Evolutionary conservation across 352 stramenopile genomes (phyloP), one percentile per base, ranked within the genome.

Genomic region (Globisporangium nunn): DNA sequence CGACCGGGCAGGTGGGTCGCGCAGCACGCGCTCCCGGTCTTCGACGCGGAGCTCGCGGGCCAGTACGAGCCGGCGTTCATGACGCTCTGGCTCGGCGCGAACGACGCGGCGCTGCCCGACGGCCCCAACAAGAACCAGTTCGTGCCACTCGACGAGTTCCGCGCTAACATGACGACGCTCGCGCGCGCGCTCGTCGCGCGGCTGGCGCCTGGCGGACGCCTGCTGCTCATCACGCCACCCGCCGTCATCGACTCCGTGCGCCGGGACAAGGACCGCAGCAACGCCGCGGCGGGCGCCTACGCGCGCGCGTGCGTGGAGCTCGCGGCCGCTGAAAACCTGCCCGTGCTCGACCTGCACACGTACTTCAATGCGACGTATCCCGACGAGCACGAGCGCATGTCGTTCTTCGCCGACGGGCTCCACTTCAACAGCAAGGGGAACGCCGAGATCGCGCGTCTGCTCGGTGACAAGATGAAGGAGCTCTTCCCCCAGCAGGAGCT

Each of bases 11-110:
- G 73, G 37, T 78, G 64, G 67, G 73, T 71, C 39, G 49, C 79
- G 3, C 44, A 77, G 43, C 67, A 63, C 18, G 71, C 66, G 12
- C 51, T 87, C 7, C 75, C 77, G 4, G 45, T 71, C n/a, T 43
- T 82, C n/a, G 61, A 62, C 14, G 48, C 61, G 0, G 75, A 88
- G 44, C 56, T 82, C 23, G 35, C 56, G 28, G 50, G 45, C 11
- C 67, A 59, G 71, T 49, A 61, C 14, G 31, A 50, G 47, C 68
- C 71, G 11, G 59, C 61, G 4, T 37, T 89, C 11, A 64, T 87
- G 28, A 83, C 70, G 28, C 40, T 88, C 10, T 87, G 71, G 68
- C 62, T 86, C 5, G 79, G 79, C 17, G 69, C 79, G 28, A 89
- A 89, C 62, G 79, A 89, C 52, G 74, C 79, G 2, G 72, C 70